These are phyloP conservation scores for Rhipidocladum racemiflorum DNA, from an alignment of 176 grass and related monocot genomes.

Conservation along the genomic window DNA sequence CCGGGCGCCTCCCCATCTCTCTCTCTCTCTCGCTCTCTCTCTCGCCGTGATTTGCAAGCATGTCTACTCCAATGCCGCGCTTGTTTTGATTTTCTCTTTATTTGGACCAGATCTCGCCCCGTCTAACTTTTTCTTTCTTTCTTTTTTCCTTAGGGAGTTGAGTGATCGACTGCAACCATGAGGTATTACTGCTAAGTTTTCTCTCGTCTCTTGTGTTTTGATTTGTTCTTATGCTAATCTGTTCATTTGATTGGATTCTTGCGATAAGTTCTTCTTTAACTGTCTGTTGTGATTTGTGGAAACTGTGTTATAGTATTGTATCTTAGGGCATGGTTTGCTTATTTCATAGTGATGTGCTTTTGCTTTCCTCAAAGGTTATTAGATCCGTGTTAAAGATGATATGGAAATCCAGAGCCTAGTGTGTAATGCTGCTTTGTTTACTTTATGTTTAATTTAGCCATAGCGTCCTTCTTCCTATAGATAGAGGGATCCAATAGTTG, in stretches of 20 bases:
- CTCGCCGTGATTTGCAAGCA: not conserved
- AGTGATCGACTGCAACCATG: slow-evolving; percentile 28
- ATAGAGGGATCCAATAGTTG: not conserved
- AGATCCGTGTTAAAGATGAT: not conserved
- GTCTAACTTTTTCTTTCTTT: not conserved
- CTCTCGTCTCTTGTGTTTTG: not conserved
- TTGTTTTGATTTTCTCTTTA: not conserved
- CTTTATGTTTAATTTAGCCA: not conserved
- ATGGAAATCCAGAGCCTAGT: not conserved
- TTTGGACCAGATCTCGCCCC: not conserved
- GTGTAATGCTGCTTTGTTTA: no score
- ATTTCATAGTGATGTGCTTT: not conserved
- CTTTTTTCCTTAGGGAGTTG: not conserved
- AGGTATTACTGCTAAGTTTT: slow-evolving; percentile 9
- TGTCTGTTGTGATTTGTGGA: not conserved
- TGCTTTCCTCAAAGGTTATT: not conserved
- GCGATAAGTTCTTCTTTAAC: not conserved
- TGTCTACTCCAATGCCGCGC: not conserved
- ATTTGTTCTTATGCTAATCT: not conserved
- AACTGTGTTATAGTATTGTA: not conserved
- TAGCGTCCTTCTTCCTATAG: not conserved
- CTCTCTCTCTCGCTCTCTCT: not conserved
- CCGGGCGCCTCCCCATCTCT: not conserved
- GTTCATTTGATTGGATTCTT: not conserved
- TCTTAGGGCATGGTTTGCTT: not conserved